Percentiles rank a stretch among this genome's conserved stretches.
These are phyloP conservation scores for Lentithecium fluviatile DNA, from an alignment of 495 filamentous ascomycete species.

Conservation along the genomic window DNA sequence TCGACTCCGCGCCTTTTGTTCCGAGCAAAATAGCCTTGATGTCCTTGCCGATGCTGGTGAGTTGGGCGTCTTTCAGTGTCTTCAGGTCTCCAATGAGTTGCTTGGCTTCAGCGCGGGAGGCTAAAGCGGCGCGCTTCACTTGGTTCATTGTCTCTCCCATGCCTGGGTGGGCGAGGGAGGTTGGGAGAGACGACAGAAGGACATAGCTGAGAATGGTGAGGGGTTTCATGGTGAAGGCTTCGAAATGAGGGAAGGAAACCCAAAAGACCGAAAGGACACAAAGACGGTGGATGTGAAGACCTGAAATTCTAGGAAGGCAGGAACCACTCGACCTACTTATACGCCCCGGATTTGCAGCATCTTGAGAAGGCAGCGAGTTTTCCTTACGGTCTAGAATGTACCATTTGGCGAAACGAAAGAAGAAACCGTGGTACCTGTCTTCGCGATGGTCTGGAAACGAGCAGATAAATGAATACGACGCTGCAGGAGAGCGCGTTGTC, in stretches of 20 bases:
- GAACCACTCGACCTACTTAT: neutral
- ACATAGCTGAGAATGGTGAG: slow-evolving; percentile 10
- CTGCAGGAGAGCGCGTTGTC: neutral
- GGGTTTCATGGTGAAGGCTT: slow-evolving; percentile 14
- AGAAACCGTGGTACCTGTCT: neutral
- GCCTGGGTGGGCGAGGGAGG: slow-evolving; percentile 17
- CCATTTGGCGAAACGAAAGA: neutral
- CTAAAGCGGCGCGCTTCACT: slow-evolving; percentile 6
- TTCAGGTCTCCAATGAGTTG: slow-evolving; percentile 31
- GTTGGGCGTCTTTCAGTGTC: slow-evolving; percentile 21
- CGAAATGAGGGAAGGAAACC: neutral
- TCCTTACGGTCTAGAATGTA: neutral
- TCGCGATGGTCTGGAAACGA: neutral
- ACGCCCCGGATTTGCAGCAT: neutral
- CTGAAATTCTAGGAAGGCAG: neutral
- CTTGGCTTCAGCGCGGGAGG: slow-evolving; percentile 17
- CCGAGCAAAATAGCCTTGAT: slow-evolving; percentile 29
- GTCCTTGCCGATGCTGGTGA: slow-evolving; percentile 31
- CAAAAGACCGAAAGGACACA: neutral
- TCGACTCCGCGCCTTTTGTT: slow-evolving; percentile 8
- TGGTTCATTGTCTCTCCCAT: slow-evolving; percentile 8
- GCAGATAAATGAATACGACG: slow-evolving; percentile 27
- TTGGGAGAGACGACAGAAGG: slow-evolving; percentile 6
- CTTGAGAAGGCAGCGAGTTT: neutral
- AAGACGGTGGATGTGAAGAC: neutral